phyloP scores from a whole-genome alignment of 2,329 filamentous ascomycete genomes.

The Fusarium haematococcum region DNA sequence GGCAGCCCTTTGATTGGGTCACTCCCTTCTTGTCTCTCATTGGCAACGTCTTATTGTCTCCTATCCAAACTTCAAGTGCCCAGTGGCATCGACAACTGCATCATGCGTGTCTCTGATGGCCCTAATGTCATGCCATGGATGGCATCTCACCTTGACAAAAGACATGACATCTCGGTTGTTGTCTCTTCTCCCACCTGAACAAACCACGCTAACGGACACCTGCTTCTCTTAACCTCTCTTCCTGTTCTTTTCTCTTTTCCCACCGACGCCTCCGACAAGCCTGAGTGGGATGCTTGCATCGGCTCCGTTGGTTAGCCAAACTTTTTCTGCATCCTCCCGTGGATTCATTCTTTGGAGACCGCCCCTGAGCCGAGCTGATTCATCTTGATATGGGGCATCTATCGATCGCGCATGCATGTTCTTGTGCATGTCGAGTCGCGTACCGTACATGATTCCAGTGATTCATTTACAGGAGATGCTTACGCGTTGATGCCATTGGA shows the following conservation, averaged over 20 bases:
- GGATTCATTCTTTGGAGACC: not conserved
- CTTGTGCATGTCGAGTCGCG: not conserved
- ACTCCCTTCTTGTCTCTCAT: not conserved
- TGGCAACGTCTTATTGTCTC: not conserved
- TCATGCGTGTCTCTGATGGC: slow-evolving; percentile 6
- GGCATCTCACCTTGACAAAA: too few relatives aligned
- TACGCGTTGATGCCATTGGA: not conserved
- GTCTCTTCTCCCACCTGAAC: slow-evolving; percentile 4
- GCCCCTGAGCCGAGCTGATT: not conserved
- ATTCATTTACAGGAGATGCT: not conserved
- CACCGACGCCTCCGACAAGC: slow-evolving; percentile 1
- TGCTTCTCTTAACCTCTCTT: not conserved
- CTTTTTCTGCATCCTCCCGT: slow-evolving; percentile 34
- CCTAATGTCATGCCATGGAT: not conserved
- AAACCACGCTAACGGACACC: not conserved
- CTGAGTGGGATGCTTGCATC: slow-evolving; percentile 31
- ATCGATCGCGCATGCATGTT: slow-evolving; percentile 3
- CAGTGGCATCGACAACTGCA: not conserved
- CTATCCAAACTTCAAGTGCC: not conserved
- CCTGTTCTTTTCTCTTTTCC: slow-evolving; percentile 29
- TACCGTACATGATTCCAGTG: not conserved
- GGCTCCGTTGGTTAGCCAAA: slow-evolving; percentile 6
- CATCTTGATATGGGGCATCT: not conserved
- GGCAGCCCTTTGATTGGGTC: not conserved
- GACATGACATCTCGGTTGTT: not conserved